A percentile compares a stretch with the other conserved stretches of the same genome.
phyloP scores from a whole-genome alignment of 768 basidiomycete species.

The Psilocybe cyanescens region DNA sequence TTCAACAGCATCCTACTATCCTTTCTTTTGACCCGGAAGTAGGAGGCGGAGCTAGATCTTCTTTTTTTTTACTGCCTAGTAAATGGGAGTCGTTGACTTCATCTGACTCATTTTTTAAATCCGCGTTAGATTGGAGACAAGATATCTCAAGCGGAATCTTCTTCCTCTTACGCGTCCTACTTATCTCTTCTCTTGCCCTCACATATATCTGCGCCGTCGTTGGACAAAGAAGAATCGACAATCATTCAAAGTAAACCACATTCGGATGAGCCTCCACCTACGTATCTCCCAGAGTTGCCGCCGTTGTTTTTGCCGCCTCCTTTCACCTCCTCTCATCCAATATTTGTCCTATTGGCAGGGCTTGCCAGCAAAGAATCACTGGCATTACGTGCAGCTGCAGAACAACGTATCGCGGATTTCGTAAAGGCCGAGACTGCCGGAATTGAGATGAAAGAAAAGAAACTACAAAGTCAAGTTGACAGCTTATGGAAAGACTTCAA shows the following conservation, averaged over 20 bases:
- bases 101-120: slow-evolving; percentile 23
- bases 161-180: slow-evolving; percentile 43
- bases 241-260: slow-evolving; percentile 25
- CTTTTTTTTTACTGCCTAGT: slow-evolving; percentile 14
- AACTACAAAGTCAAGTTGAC: slow-evolving; percentile 61
- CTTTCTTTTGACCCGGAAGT: slow-evolving; percentile 6
- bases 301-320: slow-evolving; percentile 77
- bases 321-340: slow-evolving; percentile 75
- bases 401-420: slow-evolving; percentile 58
- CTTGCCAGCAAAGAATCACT: slow-evolving; percentile 60
- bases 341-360: slow-evolving; percentile 66
- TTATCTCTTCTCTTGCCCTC: slow-evolving; percentile 53
- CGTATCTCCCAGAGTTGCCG: slow-evolving; percentile 55
- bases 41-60: slow-evolving; percentile 5
- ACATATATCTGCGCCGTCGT: slow-evolving; percentile 25
- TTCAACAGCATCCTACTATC: slow-evolving; percentile 7
- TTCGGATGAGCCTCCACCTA: slow-evolving; percentile 30
- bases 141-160: slow-evolving; percentile 40
- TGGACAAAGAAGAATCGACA: slow-evolving; percentile 25
- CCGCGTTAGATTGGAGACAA: slow-evolving; percentile 41
- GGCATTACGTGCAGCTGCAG: slow-evolving; percentile 55
- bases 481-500: slow-evolving; percentile 64
- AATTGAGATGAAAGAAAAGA: slow-evolving; percentile 57
- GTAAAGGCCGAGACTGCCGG: slow-evolving; percentile 57
- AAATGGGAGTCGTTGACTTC: slow-evolving; percentile 9